Conservation (phyloP, 2,329 filamentous ascomycete genomes). For the Epichloe brachyelytri region DNA sequence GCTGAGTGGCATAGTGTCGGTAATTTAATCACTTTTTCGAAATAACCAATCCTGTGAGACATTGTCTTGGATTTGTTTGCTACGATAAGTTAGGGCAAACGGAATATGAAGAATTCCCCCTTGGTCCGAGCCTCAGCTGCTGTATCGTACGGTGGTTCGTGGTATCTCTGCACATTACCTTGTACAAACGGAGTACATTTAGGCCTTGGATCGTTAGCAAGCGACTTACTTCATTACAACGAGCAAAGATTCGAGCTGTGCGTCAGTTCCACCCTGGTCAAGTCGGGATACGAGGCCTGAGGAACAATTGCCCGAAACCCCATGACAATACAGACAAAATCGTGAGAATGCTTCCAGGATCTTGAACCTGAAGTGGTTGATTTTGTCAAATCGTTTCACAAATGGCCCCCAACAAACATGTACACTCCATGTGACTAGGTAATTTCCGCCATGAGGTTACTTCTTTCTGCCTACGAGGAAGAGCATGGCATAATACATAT, state of each 20-base stretch:
- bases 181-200: too few species aligned
- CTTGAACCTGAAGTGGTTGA: not conserved
- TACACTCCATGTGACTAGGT: not conserved
- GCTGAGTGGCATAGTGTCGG: too few species aligned
- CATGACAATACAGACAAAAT: not conserved
- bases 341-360: not conserved
- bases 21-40: not conserved
- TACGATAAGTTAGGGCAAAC: not conserved
- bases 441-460: not conserved
- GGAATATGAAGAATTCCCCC: not conserved
- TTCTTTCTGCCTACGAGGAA: slow-evolving; percentile 9
- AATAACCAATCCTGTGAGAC: too few species aligned
- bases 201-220: too few species aligned
- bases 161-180: too few species aligned
- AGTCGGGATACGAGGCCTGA: not conserved
- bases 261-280: not conserved
- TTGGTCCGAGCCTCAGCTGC: too few species aligned
- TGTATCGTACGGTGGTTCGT: too few species aligned
- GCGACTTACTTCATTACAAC: not conserved
- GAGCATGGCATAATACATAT: not conserved
- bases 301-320: not conserved
- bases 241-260: not conserved
- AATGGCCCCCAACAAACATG: not conserved
- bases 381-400: not conserved
- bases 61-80: slow-evolving; percentile 3